Conservation (phyloP, 345 rosid species). For the Gossypium turneri region DNA sequence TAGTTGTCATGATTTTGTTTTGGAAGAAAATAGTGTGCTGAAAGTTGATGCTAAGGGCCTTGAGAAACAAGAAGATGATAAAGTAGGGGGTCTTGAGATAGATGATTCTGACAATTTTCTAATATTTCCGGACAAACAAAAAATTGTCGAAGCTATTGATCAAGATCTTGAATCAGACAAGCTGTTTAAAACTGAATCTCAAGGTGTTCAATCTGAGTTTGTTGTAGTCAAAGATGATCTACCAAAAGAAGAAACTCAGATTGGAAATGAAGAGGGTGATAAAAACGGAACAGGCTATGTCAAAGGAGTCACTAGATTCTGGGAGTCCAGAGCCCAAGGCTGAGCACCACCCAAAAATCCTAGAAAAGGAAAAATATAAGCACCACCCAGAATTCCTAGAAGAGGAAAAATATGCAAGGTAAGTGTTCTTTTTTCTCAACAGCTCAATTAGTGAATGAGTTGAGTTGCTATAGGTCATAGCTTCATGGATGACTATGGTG, state of each 20-base stretch:
- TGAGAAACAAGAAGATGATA: constrained; percentile 1
- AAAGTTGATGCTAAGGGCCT: constrained; percentile 1
- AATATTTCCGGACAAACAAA: background rate
- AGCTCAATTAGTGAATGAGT: background rate
- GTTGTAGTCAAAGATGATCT: constrained; percentile 14
- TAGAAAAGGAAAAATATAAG: background rate
- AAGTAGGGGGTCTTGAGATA: background rate
- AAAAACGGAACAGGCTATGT: background rate
- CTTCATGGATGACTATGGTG: background rate
- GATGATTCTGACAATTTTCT: background rate
- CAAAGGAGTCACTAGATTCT: constrained; percentile 10
- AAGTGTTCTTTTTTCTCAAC: constrained; percentile 8
- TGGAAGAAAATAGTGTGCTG: constrained; percentile 13
- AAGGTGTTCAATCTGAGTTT: constrained; percentile 15
- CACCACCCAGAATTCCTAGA: background rate
- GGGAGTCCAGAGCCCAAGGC: constrained; percentile 5
- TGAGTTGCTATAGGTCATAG: background rate
- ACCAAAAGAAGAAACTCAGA: constrained; percentile 13
- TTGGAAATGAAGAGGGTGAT: constrained; percentile 10
- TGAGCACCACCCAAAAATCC: background rate
- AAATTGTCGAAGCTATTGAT: background rate
- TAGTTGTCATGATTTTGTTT: constrained; percentile 11
- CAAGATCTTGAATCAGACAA: constrained; percentile 16
- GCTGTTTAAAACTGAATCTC: constrained; percentile 3
- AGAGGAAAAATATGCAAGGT: constrained; percentile 15